These are phyloP conservation scores for Sporothrix brunneoviolacea DNA, from an alignment of 2,329 filamentous ascomycete genomes.

Conservation along the genomic window DNA sequence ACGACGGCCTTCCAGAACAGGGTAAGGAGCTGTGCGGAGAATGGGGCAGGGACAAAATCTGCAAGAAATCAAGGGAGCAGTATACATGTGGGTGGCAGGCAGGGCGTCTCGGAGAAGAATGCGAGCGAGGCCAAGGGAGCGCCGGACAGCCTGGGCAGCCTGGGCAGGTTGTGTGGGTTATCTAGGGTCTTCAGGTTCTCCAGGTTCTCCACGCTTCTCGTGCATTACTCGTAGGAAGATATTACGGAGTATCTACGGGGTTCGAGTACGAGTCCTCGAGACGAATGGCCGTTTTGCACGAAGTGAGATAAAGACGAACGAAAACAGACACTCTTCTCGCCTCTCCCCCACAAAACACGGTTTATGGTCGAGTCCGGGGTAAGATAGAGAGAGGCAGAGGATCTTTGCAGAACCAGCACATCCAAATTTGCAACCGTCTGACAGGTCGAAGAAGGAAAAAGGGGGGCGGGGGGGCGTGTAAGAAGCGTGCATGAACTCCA, in stretches of 20 bases:
- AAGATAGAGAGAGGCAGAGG: not conserved
- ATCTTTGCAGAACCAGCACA: not conserved
- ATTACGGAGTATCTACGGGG: too few relatives aligned
- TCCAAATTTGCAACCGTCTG: not conserved
- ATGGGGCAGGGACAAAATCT: not conserved
- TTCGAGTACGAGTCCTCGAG: too few relatives aligned
- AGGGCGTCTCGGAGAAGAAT: not conserved
- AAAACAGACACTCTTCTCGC: not conserved
- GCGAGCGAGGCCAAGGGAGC: too few relatives aligned
- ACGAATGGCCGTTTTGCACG: too few relatives aligned
- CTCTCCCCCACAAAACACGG: not conserved
- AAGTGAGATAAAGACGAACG: too few relatives aligned
- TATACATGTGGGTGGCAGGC: not conserved
- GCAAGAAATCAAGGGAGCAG: not conserved
- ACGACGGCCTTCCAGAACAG: not conserved
- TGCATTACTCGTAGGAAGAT: too few relatives aligned
- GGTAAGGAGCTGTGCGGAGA: conserved; percentile 2
- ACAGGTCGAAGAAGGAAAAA: not conserved
- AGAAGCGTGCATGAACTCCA: not conserved
- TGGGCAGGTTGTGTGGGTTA: too few relatives aligned
- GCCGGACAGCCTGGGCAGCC: too few relatives aligned
- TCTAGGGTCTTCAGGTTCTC: too few relatives aligned
- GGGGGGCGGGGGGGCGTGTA: not conserved
- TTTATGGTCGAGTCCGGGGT: not conserved
- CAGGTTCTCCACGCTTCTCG: too few relatives aligned